A percentile compares a stretch with the other conserved stretches of the same genome.
phyloP scores from a whole-genome alignment of 2,329 filamentous ascomycete species.

The Ophiocordyceps unilateralis region DNA sequence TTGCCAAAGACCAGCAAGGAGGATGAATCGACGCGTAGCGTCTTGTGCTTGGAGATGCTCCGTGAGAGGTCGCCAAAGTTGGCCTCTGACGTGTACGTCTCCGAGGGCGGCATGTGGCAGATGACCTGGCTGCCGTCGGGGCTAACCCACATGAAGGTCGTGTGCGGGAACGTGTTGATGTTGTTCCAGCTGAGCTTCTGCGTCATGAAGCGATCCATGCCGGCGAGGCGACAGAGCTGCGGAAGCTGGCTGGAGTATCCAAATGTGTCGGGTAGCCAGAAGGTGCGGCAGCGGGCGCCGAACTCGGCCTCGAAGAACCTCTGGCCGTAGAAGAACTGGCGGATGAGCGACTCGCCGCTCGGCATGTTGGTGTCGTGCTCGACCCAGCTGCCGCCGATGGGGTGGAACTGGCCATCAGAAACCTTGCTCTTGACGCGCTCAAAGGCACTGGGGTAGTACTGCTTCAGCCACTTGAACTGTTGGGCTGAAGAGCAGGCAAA shows the following conservation, averaged over 20 bases:
- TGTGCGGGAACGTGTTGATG: constrained; percentile 97
- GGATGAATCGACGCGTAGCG: constrained; percentile 79
- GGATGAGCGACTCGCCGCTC: constrained; percentile 80
- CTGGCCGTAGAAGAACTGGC: constrained; percentile 92
- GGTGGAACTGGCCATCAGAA: constrained; percentile 78
- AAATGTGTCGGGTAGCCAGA: constrained; percentile 97
- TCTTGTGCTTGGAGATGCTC: constrained; percentile 85
- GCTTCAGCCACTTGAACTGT: constrained; percentile 94
- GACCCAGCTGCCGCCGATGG: constrained; percentile 95
- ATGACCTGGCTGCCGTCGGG: constrained; percentile 92
- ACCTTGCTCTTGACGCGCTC: constrained; percentile 85
- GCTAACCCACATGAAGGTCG: constrained; percentile 96
- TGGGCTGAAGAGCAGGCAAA: constrained; percentile 91
- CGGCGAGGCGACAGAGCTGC: constrained; percentile 82
- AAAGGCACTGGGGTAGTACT: constrained; percentile 74
- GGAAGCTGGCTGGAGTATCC: constrained; percentile 92
- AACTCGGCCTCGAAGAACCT: constrained; percentile 89
- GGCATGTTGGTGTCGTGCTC: constrained; percentile 98
- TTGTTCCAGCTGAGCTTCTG: constrained; percentile 99
- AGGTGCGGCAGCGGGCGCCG: constrained; percentile 72
- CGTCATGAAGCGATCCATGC: constrained; percentile 92
- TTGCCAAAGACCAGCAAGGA: constrained; percentile 91
- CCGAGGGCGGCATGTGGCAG: constrained; percentile 90
- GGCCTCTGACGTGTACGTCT: constrained; percentile 89
- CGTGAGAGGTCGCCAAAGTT: constrained; percentile 88